Base-by-base conservation (phyloP, 306 rosid genomes). In the Cucumis hystrix region DNA sequence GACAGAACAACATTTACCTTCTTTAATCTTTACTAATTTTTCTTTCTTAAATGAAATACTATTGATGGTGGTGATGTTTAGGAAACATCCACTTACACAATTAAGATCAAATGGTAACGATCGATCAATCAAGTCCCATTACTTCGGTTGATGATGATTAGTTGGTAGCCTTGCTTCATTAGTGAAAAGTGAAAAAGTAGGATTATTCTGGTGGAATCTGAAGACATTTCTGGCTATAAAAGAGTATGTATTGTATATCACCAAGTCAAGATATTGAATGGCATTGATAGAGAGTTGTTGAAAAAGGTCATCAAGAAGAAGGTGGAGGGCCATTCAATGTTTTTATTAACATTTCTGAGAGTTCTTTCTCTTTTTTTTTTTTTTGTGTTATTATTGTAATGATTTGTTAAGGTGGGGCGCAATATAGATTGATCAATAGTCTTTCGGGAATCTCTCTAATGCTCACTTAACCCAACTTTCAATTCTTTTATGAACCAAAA, bases 381-480 rank as follows among this genome's bases (percentile, higher is more conserved):
- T 12, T 47, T 12, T 12, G 30, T 47, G 60, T 25, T 49, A 66
- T 49, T 49, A 71, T 49, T 47, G 59, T 25, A 71, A 71, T 71
- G 59, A 71, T 71, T 71, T 71, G 60, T 47, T 71, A 71, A 71
- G 21, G 41, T 70, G 59, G 41, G 21, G 25, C 1, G 76, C 76
- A 70, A n/a, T n/a, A n/a, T n/a, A n/a, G n/a, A 93, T 68, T 87
- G 93, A 28, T 84, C 88, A 81, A 71, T 83, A 71, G 89, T 91
- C 87, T 15, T 5, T 49, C 85, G 89, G 94, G 94, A 91, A 87
- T 89, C 86, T 89, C 86, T 87, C 89, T 80, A 89, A 88, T 87
- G 91, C 91, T 64, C 47, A 16, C 17, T 33, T 6, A 10, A 15
- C 10, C 62, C 18, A 1, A 17, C 10, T 35, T 33, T 21, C 39